phyloP scores from a whole-genome alignment of 345 rosid genomes.

The Leavenworthia alabamica region DNA sequence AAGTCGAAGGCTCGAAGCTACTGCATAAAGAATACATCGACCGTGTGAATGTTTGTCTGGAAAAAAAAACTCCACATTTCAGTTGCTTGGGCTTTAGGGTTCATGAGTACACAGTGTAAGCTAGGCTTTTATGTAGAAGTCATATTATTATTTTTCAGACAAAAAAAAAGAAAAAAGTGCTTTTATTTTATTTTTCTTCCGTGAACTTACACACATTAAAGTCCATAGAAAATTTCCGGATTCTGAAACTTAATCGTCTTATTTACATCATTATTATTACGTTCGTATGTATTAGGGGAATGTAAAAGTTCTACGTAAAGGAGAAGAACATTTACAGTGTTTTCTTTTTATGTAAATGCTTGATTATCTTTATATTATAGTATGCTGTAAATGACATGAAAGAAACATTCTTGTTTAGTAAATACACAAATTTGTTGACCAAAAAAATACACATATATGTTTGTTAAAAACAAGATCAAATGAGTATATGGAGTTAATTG shows the following conservation, averaged over 20 bases:
- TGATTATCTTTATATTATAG: background rate
- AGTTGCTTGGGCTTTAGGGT: background rate
- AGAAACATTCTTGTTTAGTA: background rate
- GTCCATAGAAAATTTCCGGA: background rate
- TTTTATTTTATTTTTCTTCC: background rate
- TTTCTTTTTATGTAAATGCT: background rate
- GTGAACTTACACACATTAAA: background rate
- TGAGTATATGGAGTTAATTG: too few relatives aligned
- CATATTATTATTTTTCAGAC: conserved; percentile 9
- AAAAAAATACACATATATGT: too few relatives aligned
- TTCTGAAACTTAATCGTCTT: background rate
- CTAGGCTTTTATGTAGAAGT: conserved; percentile 7
- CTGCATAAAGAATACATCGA: background rate
- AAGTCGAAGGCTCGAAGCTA: conserved; percentile 41
- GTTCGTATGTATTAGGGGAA: background rate
- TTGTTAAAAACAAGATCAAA: too few relatives aligned
- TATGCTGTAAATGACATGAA: background rate
- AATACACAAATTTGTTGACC: background rate
- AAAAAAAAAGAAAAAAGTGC: background rate
- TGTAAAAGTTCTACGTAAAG: background rate
- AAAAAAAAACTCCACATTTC: background rate
- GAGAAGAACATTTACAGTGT: background rate
- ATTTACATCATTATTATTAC: background rate
- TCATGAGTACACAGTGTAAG: conserved; percentile 3
- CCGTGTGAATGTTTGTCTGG: conserved; percentile 20